Conservation (phyloP, 805 yeast species). For the Kazachstania africana region DNA sequence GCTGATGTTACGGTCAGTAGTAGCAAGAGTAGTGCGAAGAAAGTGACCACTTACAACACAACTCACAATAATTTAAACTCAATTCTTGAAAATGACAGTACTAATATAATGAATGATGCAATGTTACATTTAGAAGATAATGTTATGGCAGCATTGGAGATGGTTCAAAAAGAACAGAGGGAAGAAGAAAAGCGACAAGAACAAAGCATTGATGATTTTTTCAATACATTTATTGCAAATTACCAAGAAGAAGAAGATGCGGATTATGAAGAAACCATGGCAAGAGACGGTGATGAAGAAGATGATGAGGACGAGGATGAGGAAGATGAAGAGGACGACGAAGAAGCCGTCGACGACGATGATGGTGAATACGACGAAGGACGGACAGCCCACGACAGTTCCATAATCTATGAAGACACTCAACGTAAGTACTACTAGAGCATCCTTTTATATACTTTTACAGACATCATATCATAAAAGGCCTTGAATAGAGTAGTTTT, state of each 20-base stretch:
- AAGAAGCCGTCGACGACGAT: conserved; percentile 1
- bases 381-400: too few species aligned
- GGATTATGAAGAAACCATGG: conserved; percentile 6
- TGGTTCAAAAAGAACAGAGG: conserved; percentile 13
- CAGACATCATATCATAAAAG: too few species aligned
- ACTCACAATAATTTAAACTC: too few species aligned
- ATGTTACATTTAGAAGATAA: conserved; percentile 18
- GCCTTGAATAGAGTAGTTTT: too few species aligned
- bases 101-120: conserved; percentile 14
- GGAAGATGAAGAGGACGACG: conserved; percentile 1
- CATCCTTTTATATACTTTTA: too few species aligned
- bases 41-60: too few species aligned
- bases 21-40: too few species aligned
- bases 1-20: too few species aligned
- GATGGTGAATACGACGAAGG: neutral
- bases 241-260: conserved; percentile 8
- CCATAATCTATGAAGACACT: too few species aligned
- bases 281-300: conserved; percentile 2
- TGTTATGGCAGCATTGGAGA: conserved; percentile 20
- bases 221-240: conserved; percentile 3
- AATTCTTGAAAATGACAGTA: too few species aligned
- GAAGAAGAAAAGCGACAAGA: conserved; percentile 1
- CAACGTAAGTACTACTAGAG: too few species aligned
- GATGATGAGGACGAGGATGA: conserved; percentile 1
- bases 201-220: neutral